Percentiles rank a stretch among this genome's conserved stretches.
phyloP scores from a whole-genome alignment of 1,139 yeast genomes.

The Blastobotrys capitulatus region DNA sequence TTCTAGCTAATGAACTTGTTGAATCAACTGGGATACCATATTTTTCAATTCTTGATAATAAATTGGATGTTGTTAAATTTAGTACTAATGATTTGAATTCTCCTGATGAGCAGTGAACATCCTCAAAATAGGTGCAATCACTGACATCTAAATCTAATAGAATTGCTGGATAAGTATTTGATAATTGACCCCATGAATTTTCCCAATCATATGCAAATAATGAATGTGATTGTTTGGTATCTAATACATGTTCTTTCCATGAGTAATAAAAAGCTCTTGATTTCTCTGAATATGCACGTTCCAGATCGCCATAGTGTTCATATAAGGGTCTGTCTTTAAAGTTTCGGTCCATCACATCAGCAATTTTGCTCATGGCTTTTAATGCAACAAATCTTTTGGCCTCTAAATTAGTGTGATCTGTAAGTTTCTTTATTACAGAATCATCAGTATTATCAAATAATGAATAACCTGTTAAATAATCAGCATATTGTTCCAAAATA shows the following conservation, averaged over 20 bases:
- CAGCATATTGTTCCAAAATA: slow-evolving; percentile 3
- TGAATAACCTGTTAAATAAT: slow-evolving; percentile 7
- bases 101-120: too few species aligned
- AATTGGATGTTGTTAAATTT: background rate
- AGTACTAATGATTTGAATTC: background rate
- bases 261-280: background rate
- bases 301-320: background rate
- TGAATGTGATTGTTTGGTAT: slow-evolving; percentile 1
- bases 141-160: slow-evolving; percentile 7
- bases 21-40: slow-evolving; percentile 10
- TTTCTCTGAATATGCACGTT: background rate
- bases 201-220: slow-evolving; percentile 7
- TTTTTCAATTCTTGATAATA: background rate
- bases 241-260: slow-evolving; percentile 4
- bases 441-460: slow-evolving; percentile 9
- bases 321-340: too few species aligned
- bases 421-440: slow-evolving; percentile 9
- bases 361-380: slow-evolving; percentile 7
- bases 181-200: slow-evolving; percentile 9
- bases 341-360: background rate
- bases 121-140: too few species aligned
- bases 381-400: slow-evolving; percentile 11
- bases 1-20: slow-evolving; percentile 8
- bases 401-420: slow-evolving; percentile 10
- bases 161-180: slow-evolving; percentile 8